Evolutionary conservation across 2,329 filamentous ascomycete species (phyloP).

Genomic region (Colletotrichum kahawae): DNA sequence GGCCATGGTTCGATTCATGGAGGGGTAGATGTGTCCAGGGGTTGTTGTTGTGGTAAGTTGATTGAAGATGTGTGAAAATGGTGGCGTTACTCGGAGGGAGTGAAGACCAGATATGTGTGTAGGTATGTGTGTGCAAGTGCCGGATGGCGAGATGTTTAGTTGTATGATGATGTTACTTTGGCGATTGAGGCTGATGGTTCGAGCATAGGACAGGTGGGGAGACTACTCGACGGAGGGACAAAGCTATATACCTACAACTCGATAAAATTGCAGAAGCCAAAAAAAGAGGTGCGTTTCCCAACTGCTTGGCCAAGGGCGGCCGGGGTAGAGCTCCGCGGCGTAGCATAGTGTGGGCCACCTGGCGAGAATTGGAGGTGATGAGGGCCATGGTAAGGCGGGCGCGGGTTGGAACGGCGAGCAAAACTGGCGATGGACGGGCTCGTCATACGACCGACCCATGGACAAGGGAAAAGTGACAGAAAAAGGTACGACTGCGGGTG

Average conservation of each 20-base stretch:
- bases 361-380: conserved; percentile 2
- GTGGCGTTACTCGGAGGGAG: conserved; percentile 11
- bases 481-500: neutral
- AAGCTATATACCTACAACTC: conserved; percentile 16
- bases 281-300: neutral
- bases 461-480: conserved; percentile 3
- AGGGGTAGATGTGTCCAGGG: neutral
- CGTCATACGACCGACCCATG: conserved; percentile 13
- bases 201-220: conserved; percentile 17
- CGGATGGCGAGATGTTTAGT: conserved; percentile 2
- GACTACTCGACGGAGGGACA: neutral
- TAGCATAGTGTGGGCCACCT: neutral
- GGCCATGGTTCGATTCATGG: conserved; percentile 12
- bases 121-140: neutral
- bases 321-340: conserved; percentile 1
- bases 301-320: neutral
- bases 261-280: neutral
- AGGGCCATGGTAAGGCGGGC: neutral
- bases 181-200: conserved; percentile 11
- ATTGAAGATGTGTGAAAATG: neutral
- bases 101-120: neutral
- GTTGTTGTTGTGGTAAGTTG: neutral
- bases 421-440: conserved; percentile 16
- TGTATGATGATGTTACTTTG: conserved; percentile 5
- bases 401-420: conserved; percentile 13